Evolutionary conservation across 805 yeast species (phyloP), one percentile per base, ranked within the genome.

Genomic region (Yarrowia porcina): DNA sequence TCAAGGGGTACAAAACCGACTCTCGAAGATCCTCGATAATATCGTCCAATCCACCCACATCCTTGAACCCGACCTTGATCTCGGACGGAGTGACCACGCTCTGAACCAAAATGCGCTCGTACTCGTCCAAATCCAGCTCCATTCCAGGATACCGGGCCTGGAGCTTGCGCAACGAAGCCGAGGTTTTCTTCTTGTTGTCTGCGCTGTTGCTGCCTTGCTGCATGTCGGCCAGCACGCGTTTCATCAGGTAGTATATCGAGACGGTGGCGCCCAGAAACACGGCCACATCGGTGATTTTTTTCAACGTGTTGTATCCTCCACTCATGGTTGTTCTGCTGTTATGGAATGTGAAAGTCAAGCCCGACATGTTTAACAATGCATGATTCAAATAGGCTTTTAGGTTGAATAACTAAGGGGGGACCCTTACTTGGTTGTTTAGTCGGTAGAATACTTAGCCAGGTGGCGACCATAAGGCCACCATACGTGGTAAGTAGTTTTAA

Each of bases 11-110:
- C 42, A 94, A 82, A 10, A 94, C 96, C 62, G 91, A 82, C 73
- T 94, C 99, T 68, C 88, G 82, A 52, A 94, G 77, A 69, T 93
- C 98, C 62, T 87, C 92, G 20, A 93, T 83, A 36, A 91, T 88
- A 12, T 78, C 78, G 61, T 89, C 94, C 38, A 94, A 77, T 0
- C 99, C 99, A 17, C 98, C 99, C 62, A 94, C 83, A 71, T 92
- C 97, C 17, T 78, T 79, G 72, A 94, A 94, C 12, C 83, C 78
- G 4, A 87, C 88, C 25, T 82, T 79, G 44, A 94, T 89, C 64
- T 91, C 97, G 2, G 84, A 86, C 0, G 98, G 96, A 1, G 90
- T 82, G 8, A 94, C 86, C 28, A 93, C 89, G 13, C 88, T 84
- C 13, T 88, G 84, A 64, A 94, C 75, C 1, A 94, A 82, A n/a